Conservation (phyloP, 208 protist genomes). For the Angomonas deanei region DNA sequence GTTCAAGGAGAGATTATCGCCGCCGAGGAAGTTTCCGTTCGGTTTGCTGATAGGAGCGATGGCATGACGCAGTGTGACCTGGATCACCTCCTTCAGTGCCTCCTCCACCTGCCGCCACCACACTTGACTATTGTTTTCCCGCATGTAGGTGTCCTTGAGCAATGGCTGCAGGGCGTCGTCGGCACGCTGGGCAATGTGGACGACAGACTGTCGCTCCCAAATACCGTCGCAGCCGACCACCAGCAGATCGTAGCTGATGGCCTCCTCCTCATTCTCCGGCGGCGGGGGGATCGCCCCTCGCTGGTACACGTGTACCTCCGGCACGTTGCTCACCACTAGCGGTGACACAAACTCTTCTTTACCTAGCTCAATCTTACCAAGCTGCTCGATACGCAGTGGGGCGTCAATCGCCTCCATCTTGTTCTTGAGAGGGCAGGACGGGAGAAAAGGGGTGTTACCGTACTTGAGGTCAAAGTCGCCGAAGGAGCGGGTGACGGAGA, state of each 20-base stretch:
- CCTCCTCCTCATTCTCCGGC: background rate
- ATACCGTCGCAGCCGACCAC: constrained; percentile 19
- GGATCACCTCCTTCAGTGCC: constrained; percentile 11
- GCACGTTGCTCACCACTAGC: constrained; percentile 19
- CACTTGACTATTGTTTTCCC: background rate
- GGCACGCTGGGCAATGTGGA: constrained; percentile 2
- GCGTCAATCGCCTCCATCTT: background rate
- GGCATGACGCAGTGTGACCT: background rate
- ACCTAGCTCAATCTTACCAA: background rate
- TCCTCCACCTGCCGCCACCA: constrained; percentile 9
- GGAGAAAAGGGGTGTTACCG: background rate
- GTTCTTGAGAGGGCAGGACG: background rate
- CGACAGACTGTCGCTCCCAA: constrained; percentile 19
- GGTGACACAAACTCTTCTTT: constrained; percentile 6
- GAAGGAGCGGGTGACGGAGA: constrained; percentile 63
- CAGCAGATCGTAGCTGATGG: constrained; percentile 11
- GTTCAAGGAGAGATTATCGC: constrained; percentile 4
- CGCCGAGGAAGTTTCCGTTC: background rate
- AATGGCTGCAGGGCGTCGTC: constrained; percentile 6
- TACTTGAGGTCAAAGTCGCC: constrained; percentile 70
- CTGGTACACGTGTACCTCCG: constrained; percentile 9
- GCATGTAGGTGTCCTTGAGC: constrained; percentile 2
- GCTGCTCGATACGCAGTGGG: background rate
- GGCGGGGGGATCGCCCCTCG: background rate
- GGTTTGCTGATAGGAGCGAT: background rate